These are phyloP conservation scores for Daldinia childiae DNA, from an alignment of 495 filamentous ascomycete species.

Conservation along the genomic window DNA sequence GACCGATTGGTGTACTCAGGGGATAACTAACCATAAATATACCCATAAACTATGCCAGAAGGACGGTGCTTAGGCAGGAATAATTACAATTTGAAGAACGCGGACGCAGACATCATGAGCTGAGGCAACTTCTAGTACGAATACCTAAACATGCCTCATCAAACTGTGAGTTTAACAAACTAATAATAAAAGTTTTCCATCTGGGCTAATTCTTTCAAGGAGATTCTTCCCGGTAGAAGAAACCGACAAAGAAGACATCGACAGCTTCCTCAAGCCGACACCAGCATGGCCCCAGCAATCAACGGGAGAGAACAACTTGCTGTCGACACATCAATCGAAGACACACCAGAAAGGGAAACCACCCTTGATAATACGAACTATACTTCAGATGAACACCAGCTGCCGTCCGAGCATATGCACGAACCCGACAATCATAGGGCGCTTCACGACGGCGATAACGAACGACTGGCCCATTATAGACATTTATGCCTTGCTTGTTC, in stretches of 20 bases:
- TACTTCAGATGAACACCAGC: background rate
- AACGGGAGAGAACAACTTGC: constrained; percentile 2
- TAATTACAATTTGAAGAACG: background rate
- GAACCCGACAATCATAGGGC: background rate
- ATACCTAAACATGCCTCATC: constrained; percentile 3
- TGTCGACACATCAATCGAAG: background rate
- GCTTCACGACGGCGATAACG: background rate
- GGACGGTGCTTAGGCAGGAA: background rate
- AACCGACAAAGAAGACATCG: background rate
- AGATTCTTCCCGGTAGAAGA: background rate
- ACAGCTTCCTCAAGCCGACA: background rate
- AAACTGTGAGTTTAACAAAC: constrained; percentile 6
- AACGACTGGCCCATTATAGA: background rate
- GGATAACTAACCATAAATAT: background rate
- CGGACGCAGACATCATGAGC: background rate
- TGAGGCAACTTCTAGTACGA: background rate
- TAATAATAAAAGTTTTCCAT: background rate
- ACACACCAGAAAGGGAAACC: background rate
- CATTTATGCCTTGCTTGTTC: background rate
- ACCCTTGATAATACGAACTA: background rate
- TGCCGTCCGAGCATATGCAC: background rate
- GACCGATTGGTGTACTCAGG: background rate
- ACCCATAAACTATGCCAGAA: background rate
- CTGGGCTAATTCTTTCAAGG: constrained; percentile 4
- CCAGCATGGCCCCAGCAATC: background rate